Evolutionary conservation across 2,329 filamentous ascomycete genomes (phyloP).

Genomic region (Penicillium digitatum): DNA sequence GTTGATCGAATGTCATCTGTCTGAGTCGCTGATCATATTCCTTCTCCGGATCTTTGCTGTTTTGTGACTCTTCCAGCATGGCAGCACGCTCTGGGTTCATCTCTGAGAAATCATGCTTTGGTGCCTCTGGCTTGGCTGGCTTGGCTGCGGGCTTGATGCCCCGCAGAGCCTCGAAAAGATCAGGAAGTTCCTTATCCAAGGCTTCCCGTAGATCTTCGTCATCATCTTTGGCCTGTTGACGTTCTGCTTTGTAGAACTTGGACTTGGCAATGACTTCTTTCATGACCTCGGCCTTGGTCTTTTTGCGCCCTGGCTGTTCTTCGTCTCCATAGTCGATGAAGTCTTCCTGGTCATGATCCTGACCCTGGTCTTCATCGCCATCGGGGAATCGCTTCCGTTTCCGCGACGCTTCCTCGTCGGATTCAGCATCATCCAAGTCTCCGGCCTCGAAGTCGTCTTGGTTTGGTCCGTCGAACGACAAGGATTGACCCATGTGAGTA

Average conservation of each 20-base stretch:
- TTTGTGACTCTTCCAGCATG: conserved; percentile 58
- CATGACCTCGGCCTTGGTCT: conserved; percentile 95
- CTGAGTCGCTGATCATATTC: conserved; percentile 83
- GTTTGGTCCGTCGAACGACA: conserved; percentile 59
- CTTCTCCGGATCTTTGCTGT: conserved; percentile 68
- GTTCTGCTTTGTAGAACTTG: conserved; percentile 89
- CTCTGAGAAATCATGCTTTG: conserved; percentile 44
- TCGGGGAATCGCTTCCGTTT: conserved; percentile 50
- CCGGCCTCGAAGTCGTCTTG: conserved; percentile 76
- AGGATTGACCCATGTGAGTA: conserved; percentile 76
- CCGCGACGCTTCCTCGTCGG: conserved; percentile 55
- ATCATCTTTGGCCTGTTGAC: conserved; percentile 86
- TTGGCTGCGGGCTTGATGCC: conserved; percentile 54
- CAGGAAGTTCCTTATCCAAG: conserved; percentile 76
- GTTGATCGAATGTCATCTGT: conserved; percentile 76
- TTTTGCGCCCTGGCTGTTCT: conserved; percentile 74
- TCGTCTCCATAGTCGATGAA: conserved; percentile 48
- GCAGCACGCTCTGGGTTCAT: conserved; percentile 63
- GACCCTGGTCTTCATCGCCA: conserved; percentile 16
- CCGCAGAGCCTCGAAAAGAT: conserved; percentile 68
- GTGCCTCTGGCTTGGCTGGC: conserved; percentile 49
- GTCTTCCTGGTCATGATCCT: conserved; percentile 43
- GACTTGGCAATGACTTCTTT: conserved; percentile 97
- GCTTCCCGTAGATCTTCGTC: conserved; percentile 83
- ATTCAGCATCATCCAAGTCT: conserved; percentile 54